Evolutionary conservation across 2,329 filamentous ascomycete species (phyloP), one percentile per base, ranked within the genome.

Genomic region (Penicillium nordicum): DNA sequence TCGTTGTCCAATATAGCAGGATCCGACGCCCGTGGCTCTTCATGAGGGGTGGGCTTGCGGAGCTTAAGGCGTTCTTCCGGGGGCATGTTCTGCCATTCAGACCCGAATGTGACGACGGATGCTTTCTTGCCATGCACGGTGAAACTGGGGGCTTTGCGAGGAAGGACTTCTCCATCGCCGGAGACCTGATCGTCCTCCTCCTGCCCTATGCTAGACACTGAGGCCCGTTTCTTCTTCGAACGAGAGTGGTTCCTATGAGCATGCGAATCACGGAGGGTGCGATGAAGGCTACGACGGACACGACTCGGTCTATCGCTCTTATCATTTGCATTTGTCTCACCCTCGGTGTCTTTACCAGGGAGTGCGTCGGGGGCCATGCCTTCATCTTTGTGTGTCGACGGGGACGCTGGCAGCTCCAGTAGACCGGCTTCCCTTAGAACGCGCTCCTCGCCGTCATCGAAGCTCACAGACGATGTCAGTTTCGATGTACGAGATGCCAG

Each of bases 61-160:
- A 87, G 78, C 55, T 86, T 84, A 41, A 90, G 76, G 37, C 87
- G 85, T 67, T 92, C 88, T 58, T 93, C 89, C 0, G 85, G 82
- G 0, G 87, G 82, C 74, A 92, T 84, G 57, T 83, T 88, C 67
- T 93, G 88, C 78, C 96, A 87, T 65, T 96, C 93, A n/a, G 87
- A 86, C 9, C 92, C 92, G 70, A 99, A 95, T n/a, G 90, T 95
- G 64, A 99, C 90, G 54, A 99, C 90, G 1, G 92, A 96, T 3
- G 94, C 94, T 74, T 99, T 97, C 79, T 97, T 99, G 58, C 94
- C 93, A 69, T 99, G 94, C 4, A 99, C 87, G 4, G 94, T 96
- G 72, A 99, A 99, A 66, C 90, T 96, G 5, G 91, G 91, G 12
- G 89, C 85, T 12, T 88, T 88, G 46, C 94, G 86, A 7, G 88